Conservation (phyloP, 2,329 filamentous ascomycete species). For the Ophiocordyceps australis region DNA sequence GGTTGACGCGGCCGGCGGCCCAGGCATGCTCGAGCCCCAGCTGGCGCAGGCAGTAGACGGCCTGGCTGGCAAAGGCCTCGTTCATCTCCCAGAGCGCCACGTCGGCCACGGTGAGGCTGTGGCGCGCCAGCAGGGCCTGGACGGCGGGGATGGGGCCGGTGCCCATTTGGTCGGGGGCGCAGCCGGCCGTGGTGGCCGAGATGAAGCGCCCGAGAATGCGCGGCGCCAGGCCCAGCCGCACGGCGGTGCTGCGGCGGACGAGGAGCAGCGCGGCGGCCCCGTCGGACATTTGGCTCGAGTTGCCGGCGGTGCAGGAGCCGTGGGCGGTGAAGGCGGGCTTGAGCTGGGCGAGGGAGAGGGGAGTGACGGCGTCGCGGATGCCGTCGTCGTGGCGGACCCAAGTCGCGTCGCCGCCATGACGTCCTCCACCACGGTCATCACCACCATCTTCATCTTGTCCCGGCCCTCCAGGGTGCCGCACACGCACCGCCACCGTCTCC, state of each 20-base stretch:
- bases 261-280: constrained; percentile 71
- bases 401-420: constrained; percentile 38
- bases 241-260: constrained; percentile 69
- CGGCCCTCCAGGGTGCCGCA: constrained; percentile 43
- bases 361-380: constrained; percentile 47
- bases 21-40: constrained; percentile 45
- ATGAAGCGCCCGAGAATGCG: constrained; percentile 73
- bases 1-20: constrained; percentile 60
- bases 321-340: constrained; percentile 70
- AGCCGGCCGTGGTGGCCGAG: constrained; percentile 56
- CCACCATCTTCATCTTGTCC: constrained; percentile 27
- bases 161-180: constrained; percentile 84
- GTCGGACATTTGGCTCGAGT: constrained; percentile 72
- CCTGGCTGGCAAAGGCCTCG: constrained; percentile 56
- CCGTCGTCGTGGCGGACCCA: constrained; percentile 69
- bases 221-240: constrained; percentile 47
- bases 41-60: constrained; percentile 52
- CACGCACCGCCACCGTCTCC: constrained; percentile 66
- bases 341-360: constrained; percentile 57
- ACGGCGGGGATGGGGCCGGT: constrained; percentile 77
- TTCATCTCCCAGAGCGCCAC: constrained; percentile 88
- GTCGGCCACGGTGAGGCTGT: constrained; percentile 48
- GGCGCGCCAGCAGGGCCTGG: constrained; percentile 55
- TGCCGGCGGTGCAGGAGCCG: constrained; percentile 71
- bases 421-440: constrained; percentile 28